Conservation (phyloP, 768 basidiomycete species). For the Hypholoma fasciculare region DNA sequence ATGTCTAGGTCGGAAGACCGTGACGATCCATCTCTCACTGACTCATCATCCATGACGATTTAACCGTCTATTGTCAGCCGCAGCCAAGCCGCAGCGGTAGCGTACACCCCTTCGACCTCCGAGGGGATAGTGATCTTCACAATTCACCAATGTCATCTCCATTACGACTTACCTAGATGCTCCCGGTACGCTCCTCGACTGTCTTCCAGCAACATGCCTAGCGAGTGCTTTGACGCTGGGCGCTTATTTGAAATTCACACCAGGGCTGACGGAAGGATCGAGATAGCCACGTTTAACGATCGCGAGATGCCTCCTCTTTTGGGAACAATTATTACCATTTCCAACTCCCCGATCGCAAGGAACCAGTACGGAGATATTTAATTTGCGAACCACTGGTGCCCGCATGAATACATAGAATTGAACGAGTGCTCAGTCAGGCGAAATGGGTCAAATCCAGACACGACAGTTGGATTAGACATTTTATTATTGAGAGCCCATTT, state of each 20-base stretch:
- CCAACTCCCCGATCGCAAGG: neutral
- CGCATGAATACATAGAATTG: too few relatives aligned
- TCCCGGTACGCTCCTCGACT: too few relatives aligned
- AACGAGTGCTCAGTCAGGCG: neutral
- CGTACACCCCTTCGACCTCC: too few relatives aligned
- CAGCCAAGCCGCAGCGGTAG: too few relatives aligned
- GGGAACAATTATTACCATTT: conserved; percentile 18
- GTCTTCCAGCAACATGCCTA: neutral
- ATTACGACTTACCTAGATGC: too few relatives aligned
- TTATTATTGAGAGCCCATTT: neutral
- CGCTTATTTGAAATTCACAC: conserved; percentile 5
- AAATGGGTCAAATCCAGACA: neutral
- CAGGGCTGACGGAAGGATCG: conserved; percentile 2
- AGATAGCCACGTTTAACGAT: conserved; percentile 17
- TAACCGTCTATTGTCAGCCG: too few relatives aligned
- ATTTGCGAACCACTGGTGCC: too few relatives aligned
- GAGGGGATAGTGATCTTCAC: too few relatives aligned
- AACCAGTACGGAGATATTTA: neutral
- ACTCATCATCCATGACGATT: too few relatives aligned
- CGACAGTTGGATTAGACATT: neutral
- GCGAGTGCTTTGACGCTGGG: neutral
- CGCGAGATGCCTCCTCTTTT: conserved; percentile 9
- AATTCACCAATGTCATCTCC: too few relatives aligned
- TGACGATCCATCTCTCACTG: too few relatives aligned
- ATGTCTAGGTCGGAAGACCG: too few relatives aligned